A percentile compares a stretch with the other conserved stretches of the same genome.
Evolutionary conservation across 1,284 basidiomycete genomes (phyloP).

Genomic region (Leccinum pachyderme): DNA sequence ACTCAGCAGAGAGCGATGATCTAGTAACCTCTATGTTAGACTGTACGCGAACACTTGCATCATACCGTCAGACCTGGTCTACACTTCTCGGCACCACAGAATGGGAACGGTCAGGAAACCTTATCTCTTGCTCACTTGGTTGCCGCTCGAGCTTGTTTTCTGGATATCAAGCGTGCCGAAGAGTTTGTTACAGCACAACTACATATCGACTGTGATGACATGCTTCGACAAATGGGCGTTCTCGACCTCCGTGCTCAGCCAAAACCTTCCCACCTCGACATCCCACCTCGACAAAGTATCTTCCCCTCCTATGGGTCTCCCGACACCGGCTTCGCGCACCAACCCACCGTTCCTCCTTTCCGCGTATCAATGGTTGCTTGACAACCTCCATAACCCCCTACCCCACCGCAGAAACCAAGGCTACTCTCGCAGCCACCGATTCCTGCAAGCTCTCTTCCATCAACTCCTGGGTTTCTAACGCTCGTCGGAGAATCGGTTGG

Average conservation of each 20-base stretch:
- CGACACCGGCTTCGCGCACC: neutral
- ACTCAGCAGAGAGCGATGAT: conserved; percentile 5
- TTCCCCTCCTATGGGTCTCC: neutral
- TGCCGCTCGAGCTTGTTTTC: conserved; percentile 4
- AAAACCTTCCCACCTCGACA: neutral
- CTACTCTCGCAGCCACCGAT: conserved; percentile 11
- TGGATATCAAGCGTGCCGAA: conserved; percentile 4
- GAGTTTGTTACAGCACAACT: neutral
- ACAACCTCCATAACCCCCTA: conserved; percentile 54
- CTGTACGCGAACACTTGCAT: neutral
- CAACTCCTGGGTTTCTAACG: conserved; percentile 49
- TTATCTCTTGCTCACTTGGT: neutral
- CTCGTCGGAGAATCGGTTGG: conserved; percentile 54
- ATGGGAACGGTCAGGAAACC: neutral
- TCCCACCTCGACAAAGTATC: neutral
- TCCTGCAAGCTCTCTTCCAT: conserved; percentile 27
- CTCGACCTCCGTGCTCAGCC: neutral
- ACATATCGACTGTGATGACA: conserved; percentile 6
- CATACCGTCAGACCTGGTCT: conserved; percentile 6
- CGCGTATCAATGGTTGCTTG: conserved; percentile 36
- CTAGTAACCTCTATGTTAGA: conserved; percentile 2
- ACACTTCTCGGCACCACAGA: neutral
- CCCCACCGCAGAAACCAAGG: conserved; percentile 36
- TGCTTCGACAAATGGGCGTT: conserved; percentile 8
- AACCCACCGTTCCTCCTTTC: neutral